Conservation (phyloP, 208 protist genomes). For the Leishmania gerbilli region DNA sequence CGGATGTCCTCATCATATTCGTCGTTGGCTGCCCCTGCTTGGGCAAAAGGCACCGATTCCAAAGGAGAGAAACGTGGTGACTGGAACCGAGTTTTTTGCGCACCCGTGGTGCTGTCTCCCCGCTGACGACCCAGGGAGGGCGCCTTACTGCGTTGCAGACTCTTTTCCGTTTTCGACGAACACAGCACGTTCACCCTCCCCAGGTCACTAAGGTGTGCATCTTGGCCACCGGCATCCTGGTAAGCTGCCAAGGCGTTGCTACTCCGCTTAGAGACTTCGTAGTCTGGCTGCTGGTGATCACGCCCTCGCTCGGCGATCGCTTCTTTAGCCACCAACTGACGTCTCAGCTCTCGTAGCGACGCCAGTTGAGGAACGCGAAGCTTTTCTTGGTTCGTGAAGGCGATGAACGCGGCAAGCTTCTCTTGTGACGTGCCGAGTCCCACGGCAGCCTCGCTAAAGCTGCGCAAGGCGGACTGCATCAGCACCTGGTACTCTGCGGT, state of each 20-base stretch:
- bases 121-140: not conserved
- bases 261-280: not conserved
- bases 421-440: conserved; percentile 63
- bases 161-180: not conserved
- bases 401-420: conserved; percentile 57
- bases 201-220: no score
- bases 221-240: not conserved
- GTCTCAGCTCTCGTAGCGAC: conserved; percentile 36
- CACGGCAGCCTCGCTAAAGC: conserved; percentile 47
- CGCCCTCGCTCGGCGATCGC: conserved; percentile 12
- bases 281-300: conserved; percentile 1
- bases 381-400: conserved; percentile 48
- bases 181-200: not conserved
- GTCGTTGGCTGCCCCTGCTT: not conserved
- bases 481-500: conserved; percentile 26
- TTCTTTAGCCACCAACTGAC: conserved; percentile 35
- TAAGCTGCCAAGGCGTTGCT: not conserved
- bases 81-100: no score
- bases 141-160: not conserved
- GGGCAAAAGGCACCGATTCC: not conserved
- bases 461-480: conserved; percentile 44
- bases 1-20: conserved; percentile 1
- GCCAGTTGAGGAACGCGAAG: conserved; percentile 34
- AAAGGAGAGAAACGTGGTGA: not conserved
- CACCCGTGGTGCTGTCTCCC: not conserved